These are phyloP conservation scores for Hapsidospora chrysogenum DNA, from an alignment of 495 filamentous ascomycete genomes.

Conservation along the genomic window DNA sequence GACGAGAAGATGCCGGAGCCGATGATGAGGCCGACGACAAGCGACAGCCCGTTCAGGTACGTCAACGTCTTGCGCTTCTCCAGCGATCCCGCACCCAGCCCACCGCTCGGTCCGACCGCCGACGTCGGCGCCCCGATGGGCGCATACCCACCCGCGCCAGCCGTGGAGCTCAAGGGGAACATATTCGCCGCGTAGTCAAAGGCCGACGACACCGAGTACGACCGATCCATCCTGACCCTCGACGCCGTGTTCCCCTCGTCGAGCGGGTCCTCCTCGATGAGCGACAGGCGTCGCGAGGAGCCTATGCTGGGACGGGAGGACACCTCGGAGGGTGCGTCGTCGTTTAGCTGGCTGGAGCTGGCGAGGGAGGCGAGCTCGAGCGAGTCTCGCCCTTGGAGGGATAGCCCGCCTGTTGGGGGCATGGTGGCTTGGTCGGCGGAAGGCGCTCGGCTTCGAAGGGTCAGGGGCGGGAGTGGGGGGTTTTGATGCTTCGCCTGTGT, in stretches of 20 bases:
- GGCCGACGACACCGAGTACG: conserved; percentile 78
- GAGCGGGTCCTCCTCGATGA: conserved; percentile 72
- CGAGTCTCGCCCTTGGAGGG: conserved; percentile 56
- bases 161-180: conserved; percentile 80
- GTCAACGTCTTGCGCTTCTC: conserved; percentile 94
- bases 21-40: conserved; percentile 87
- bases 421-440: neutral
- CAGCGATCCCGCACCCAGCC: conserved; percentile 39
- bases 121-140: conserved; percentile 58
- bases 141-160: conserved; percentile 55
- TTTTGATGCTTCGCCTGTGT: neutral
- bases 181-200: conserved; percentile 88
- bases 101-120: conserved; percentile 25
- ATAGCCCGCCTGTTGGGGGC: neutral
- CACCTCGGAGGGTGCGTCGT: conserved; percentile 45
- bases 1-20: conserved; percentile 96
- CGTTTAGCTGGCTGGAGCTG: conserved; percentile 48
- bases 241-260: conserved; percentile 38
- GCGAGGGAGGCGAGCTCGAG: conserved; percentile 92
- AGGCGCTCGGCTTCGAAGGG: conserved; percentile 23
- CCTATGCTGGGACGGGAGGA: conserved; percentile 68
- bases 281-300: conserved; percentile 79
- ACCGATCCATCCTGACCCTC: conserved; percentile 36
- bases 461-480: conserved; percentile 6
- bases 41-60: conserved; percentile 78